These are phyloP conservation scores for Serpula lacrymans DNA, from an alignment of 768 basidiomycete species.

Conservation along the genomic window DNA sequence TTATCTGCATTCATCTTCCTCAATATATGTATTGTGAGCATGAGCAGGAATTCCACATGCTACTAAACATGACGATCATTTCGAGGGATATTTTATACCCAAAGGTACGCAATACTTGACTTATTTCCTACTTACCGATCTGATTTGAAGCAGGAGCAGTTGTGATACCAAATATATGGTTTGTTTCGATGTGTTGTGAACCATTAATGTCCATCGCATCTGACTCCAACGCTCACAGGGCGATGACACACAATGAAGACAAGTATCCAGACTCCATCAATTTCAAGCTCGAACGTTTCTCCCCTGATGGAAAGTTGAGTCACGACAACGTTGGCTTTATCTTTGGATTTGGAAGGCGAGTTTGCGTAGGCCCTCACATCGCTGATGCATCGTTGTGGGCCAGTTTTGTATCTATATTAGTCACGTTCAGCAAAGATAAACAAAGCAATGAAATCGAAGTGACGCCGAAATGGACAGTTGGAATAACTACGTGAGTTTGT, in stretches of 20 bases:
- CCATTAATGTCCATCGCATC: no score
- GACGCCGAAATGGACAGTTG: not conserved
- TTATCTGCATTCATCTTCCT: no score
- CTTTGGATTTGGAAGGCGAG: constrained; percentile 24
- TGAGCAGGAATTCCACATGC: not conserved
- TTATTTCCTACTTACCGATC: not conserved
- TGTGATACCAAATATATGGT: constrained; percentile 28
- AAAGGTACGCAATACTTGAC: constrained; percentile 1
- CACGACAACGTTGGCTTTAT: constrained; percentile 6
- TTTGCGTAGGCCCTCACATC: constrained; percentile 19
- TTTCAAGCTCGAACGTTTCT: constrained; percentile 41
- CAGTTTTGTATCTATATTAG: constrained; percentile 19
- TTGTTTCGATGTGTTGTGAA: no score
- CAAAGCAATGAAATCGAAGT: not conserved
- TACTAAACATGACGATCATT: constrained; percentile 1
- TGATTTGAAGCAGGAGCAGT: constrained; percentile 16
- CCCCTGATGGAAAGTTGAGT: constrained; percentile 13
- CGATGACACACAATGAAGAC: constrained; percentile 33
- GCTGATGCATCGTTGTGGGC: constrained; percentile 24
- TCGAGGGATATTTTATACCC: constrained; percentile 2
- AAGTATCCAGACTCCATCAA: constrained; percentile 36
- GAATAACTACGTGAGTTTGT: not conserved
- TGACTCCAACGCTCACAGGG: constrained; percentile 32
- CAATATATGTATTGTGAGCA: not conserved
- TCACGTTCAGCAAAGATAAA: constrained; percentile 9